These are phyloP conservation scores for Biancaea sappan DNA, from an alignment of 306 rosid genomes.

Conservation along the genomic window DNA sequence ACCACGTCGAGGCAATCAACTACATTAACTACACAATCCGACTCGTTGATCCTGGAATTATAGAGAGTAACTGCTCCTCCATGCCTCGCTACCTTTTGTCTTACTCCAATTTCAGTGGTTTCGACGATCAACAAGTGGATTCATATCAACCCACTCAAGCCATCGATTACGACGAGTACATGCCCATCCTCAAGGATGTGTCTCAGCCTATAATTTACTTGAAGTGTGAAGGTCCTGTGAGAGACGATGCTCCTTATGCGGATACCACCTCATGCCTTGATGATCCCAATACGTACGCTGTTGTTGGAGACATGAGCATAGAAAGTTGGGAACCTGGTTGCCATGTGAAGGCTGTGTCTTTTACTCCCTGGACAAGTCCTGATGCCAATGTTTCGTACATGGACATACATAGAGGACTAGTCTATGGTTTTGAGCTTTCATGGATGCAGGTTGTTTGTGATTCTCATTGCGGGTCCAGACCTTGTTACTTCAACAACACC, in stretches of 20 bases:
- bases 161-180: no score
- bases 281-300: background rate
- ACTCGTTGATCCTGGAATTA: constrained; percentile 2
- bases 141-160: no score
- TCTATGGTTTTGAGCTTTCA: constrained; percentile 24
- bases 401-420: constrained; percentile 5
- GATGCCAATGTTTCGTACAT: background rate
- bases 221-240: background rate
- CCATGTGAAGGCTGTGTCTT: background rate
- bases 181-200: no score
- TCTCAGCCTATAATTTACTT: background rate
- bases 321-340: background rate
- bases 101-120: background rate
- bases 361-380: background rate
- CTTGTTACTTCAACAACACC: background rate
- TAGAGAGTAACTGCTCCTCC: constrained; percentile 20
- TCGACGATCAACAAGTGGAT: no score
- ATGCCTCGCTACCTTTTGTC: constrained; percentile 25
- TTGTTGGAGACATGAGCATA: background rate
- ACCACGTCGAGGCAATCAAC: constrained; percentile 33
- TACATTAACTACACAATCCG: constrained; percentile 40
- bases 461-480: background rate
- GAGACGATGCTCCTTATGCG: background rate
- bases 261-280: background rate
- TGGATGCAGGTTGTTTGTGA: background rate